Evolutionary conservation across 345 rosid species (phyloP), one percentile per base, ranked within the genome.

Genomic region (Rhodamnia rubescens): DNA sequence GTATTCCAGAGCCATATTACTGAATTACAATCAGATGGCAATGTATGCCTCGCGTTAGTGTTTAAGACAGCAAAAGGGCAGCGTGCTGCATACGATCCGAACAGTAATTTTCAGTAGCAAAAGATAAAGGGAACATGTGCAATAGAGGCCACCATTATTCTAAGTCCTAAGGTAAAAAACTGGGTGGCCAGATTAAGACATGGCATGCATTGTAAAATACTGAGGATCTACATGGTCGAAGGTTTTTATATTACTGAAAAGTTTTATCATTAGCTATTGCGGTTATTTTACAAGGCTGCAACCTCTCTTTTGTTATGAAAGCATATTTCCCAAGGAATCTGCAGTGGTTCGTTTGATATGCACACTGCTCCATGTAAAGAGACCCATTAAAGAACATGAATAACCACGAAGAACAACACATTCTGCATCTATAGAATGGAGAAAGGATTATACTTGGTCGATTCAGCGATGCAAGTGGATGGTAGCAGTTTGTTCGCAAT

Each of bases 381-480:
- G 29, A 78, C 53, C 40, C 84, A 42, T 22, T 87, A 83, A 69
- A 52, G 27, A 85, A 51, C 14, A 49, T 49, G 82, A 61, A 80
- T 9, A 69, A 69, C 42, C 26, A 55, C 44, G 4, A 53, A 82
- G 27, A 53, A 82, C 42, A 18, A 2, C 57, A n/a, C 18, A 7
- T 57, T n/a, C 53, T 83, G 74, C 29, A 59, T 50, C 8, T 26
- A 29, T 29, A 21, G 44, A 42, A 54, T 16, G 36, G 50, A 54
- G 6, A 42, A 49, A 56, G 14, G 53, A 56, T 11, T 87, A 90
- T 89, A 95, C 99, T 91, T 92, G 95, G 86, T 91, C 85, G 81
- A 95, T 11, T 1, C 98, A 92, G n/a, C 99, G 98, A 87, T 97
- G 99, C 95, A 97, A 90, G 90, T 97, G 99, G 88, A 97, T 97